Conservation (phyloP, 192 early-diverging fungal genomes). For the Coemansia aciculifera region DNA sequence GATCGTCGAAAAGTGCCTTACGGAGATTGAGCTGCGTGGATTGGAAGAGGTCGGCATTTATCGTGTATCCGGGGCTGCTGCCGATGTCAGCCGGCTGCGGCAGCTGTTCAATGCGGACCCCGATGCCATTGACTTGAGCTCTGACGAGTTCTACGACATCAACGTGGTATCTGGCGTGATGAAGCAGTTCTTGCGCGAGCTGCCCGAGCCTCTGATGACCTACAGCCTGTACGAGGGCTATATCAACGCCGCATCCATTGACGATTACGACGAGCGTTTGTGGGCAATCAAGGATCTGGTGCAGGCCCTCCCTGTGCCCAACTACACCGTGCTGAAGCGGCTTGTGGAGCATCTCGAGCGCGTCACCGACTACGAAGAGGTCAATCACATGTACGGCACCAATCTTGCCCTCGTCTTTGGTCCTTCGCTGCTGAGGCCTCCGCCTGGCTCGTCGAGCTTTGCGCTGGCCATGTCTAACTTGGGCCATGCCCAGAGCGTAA, state of each 20-base stretch:
- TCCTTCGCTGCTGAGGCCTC: slow-evolving; percentile 78
- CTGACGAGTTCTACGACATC: slow-evolving; percentile 69
- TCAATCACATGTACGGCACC: slow-evolving; percentile 86
- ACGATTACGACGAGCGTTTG: slow-evolving; percentile 72
- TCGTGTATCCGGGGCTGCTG: slow-evolving; percentile 67
- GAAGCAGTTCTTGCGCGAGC: slow-evolving; percentile 91
- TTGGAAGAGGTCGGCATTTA: slow-evolving; percentile 76
- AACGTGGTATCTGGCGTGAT: slow-evolving; percentile 84
- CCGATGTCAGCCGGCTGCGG: slow-evolving; percentile 62
- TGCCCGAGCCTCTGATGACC: slow-evolving; percentile 93
- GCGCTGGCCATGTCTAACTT: slow-evolving; percentile 73
- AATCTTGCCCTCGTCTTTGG: slow-evolving; percentile 97
- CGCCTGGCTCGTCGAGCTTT: slow-evolving; percentile 60
- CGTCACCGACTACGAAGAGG: slow-evolving; percentile 72
- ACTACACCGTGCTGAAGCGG: slow-evolving; percentile 68
- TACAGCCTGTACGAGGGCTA: slow-evolving; percentile 80
- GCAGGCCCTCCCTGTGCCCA: slow-evolving; percentile 60
- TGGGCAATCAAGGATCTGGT: slow-evolving; percentile 70
- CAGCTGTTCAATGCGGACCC: slow-evolving; percentile 63
- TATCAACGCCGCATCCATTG: slow-evolving; percentile 69
- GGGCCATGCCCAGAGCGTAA: slow-evolving; percentile 69
- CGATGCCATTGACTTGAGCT: slow-evolving; percentile 59
- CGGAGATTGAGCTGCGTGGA: slow-evolving; percentile 71
- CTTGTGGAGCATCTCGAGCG: slow-evolving; percentile 72
- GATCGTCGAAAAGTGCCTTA: slow-evolving; percentile 69